A percentile compares a stretch with the other conserved stretches of the same genome.
Conservation (phyloP, 2,329 filamentous ascomycete genomes). For the Whalleya microplaca region DNA sequence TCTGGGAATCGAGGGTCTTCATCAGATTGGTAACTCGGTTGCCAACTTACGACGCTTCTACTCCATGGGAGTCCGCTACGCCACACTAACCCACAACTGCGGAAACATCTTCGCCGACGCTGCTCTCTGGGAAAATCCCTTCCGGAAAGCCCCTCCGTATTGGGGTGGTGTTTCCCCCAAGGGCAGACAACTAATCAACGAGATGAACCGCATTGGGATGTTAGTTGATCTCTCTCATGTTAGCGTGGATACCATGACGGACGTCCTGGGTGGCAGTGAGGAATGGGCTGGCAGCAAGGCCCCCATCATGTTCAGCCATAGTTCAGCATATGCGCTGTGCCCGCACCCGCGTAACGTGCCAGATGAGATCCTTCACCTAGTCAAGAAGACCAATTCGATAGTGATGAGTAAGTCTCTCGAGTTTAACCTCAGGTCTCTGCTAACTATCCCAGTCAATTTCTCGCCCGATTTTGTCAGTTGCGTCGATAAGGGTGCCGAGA, state of each 20-base stretch:
- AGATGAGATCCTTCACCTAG: slow-evolving; percentile 77
- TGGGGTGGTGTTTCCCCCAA: slow-evolving; percentile 74
- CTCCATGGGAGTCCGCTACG: slow-evolving; percentile 80
- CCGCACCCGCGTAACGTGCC: slow-evolving; percentile 90
- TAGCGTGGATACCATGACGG: slow-evolving; percentile 79
- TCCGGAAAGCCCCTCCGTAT: slow-evolving; percentile 56
- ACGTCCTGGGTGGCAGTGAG: slow-evolving; percentile 69
- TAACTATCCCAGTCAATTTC: slow-evolving; percentile 68
- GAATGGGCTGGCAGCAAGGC: slow-evolving; percentile 74
- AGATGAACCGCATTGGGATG: slow-evolving; percentile 96
- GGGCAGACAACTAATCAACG: slow-evolving; percentile 71
- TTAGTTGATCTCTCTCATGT: slow-evolving; percentile 86
- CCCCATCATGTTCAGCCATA: slow-evolving; percentile 89
- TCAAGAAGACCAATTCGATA: slow-evolving; percentile 72
- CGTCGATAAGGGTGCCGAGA: slow-evolving; percentile 57
- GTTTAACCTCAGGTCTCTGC: not conserved
- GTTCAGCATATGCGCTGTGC: slow-evolving; percentile 78
- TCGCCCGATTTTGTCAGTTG: slow-evolving; percentile 82
- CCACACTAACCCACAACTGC: slow-evolving; percentile 91
- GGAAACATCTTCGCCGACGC: slow-evolving; percentile 90
- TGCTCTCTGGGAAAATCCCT: slow-evolving; percentile 64
- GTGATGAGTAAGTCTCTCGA: slow-evolving; percentile 65
- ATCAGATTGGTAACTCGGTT: slow-evolving; percentile 88
- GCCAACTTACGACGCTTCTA: slow-evolving; percentile 77
- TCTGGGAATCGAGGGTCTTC: slow-evolving; percentile 82